A percentile compares a stretch with the other conserved stretches of the same genome.
Evolutionary conservation across 2,329 filamentous ascomycete genomes (phyloP).

Genomic region (Exophiala calicioides): DNA sequence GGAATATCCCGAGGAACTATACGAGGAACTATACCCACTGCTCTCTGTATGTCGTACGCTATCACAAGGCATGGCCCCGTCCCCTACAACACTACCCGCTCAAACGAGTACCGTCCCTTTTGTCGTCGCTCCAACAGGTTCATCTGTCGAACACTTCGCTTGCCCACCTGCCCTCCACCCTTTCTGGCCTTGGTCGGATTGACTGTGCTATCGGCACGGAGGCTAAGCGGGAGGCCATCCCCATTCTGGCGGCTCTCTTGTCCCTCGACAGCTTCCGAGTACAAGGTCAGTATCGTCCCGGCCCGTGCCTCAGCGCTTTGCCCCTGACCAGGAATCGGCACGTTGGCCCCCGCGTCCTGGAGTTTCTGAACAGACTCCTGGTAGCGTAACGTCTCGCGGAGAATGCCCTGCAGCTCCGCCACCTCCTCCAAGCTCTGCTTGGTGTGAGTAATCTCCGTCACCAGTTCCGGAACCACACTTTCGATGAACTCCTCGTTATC

Average conservation of each 20-base stretch:
- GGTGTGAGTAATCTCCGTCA: slow-evolving; percentile 50
- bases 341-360: slow-evolving; percentile 14
- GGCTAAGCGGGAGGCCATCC: slow-evolving; percentile 54
- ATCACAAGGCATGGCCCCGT: not conserved
- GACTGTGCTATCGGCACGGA: slow-evolving; percentile 58
- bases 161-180: slow-evolving; percentile 69
- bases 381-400: slow-evolving; percentile 49
- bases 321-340: slow-evolving; percentile 3
- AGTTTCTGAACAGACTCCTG: slow-evolving; percentile 34
- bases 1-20: too few species aligned
- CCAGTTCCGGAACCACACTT: slow-evolving; percentile 45
- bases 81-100: slow-evolving; percentile 52
- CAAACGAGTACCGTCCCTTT: slow-evolving; percentile 79
- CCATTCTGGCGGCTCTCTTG: slow-evolving; percentile 14
- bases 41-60: too few species aligned
- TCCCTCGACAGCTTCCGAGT: slow-evolving; percentile 24
- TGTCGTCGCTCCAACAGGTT: slow-evolving; percentile 76
- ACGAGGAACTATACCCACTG: too few species aligned
- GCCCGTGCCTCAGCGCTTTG: slow-evolving; percentile 6
- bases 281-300: slow-evolving; percentile 30
- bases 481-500: slow-evolving; percentile 44
- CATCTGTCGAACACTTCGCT: slow-evolving; percentile 70
- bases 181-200: slow-evolving; percentile 54
- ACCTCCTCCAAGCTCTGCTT: slow-evolving; percentile 51
- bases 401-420: slow-evolving; percentile 48